These are phyloP conservation scores for Cucurbita ficifolia DNA, from an alignment of 306 rosid species.

Conservation along the genomic window DNA sequence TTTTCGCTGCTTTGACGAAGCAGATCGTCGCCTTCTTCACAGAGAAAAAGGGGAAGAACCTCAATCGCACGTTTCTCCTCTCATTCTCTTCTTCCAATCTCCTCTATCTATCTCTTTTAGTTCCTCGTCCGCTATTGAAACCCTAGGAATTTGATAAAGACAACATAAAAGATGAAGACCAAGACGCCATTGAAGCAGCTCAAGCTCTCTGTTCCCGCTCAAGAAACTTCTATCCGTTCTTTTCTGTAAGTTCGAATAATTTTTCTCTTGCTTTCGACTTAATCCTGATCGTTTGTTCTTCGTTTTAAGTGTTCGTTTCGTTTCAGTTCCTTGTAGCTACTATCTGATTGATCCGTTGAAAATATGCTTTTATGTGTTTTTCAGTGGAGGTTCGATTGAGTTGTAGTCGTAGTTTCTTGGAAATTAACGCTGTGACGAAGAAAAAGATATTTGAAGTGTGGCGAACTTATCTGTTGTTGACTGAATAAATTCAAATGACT, in stretches of 20 bases:
- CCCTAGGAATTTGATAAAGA: not conserved
- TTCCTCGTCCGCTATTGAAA: not conserved
- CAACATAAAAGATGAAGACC: constrained; percentile 39
- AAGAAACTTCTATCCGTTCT: constrained; percentile 58
- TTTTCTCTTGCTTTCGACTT: not conserved
- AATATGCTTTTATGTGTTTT: not conserved
- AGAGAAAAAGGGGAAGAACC: not conserved
- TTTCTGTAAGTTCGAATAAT: constrained; percentile 39
- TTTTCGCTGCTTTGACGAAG: not conserved
- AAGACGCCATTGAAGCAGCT: constrained; percentile 81
- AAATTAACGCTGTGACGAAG: not conserved
- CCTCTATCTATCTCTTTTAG: not conserved
- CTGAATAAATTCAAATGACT: not conserved
- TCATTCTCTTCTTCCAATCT: not conserved
- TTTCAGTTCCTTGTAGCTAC: not conserved
- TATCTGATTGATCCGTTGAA: not conserved
- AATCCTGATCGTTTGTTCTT: not conserved
- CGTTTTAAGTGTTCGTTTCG: not conserved
- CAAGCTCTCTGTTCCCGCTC: constrained; percentile 78
- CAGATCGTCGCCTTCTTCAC: not conserved
- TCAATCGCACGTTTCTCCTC: not conserved
- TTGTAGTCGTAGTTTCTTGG: not conserved
- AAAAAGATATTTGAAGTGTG: not conserved
- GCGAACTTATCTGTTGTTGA: not conserved
- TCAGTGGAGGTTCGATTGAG: not conserved